Evolutionary conservation across 2,329 filamentous ascomycete species (phyloP), one percentile per base, ranked within the genome.

Genomic region (Camptophora hylomeconis): DNA sequence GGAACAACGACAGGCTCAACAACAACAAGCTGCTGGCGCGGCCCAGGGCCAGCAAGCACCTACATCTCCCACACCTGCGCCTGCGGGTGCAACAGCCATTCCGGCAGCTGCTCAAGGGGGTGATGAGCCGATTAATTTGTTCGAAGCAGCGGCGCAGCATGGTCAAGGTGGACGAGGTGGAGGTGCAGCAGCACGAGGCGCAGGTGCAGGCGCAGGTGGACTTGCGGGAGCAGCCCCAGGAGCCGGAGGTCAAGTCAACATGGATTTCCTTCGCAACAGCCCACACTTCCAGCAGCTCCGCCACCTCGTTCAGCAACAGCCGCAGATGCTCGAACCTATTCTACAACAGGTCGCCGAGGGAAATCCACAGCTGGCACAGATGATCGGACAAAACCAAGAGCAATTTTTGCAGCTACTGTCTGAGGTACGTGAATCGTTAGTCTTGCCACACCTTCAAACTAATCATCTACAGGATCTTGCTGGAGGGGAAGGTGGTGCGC

Each of bases 291-390:
- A 95, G 60, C 89, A 98, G 60, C 72, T 98, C 36, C 80, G 89
- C 39, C 86, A 94, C 59, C 78, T 98, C 13, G 87, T 98, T 24
- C 89, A 98, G 60, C 86, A 94, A 56, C 82, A 95, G 54, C 89
- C 89, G 11, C 80, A 89, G 53, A 98, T 98, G 89, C 76, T 98
- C 13, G 89, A 98, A 63, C 87, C 89, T 5, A 95, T 98, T 44
- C 66, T 98, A 32, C 87, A 95, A 58, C 86, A 94, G 58, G 82
- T 98, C 20, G 86, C 83, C 19, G 80, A 83, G 13, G 87, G 87
- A 15, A 98, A 98, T 60, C 89, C 89, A 11, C 80, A 92, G 52
- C 73, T 98, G 31, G 89, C 89, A 5, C 78, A 87, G 53, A 68
- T 94, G 51, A 98, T 98, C 41, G 80, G 80, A 21, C 73, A 80